Conservation (phyloP, 2,329 filamentous ascomycete species). For the Tolypocladium paradoxum region DNA sequence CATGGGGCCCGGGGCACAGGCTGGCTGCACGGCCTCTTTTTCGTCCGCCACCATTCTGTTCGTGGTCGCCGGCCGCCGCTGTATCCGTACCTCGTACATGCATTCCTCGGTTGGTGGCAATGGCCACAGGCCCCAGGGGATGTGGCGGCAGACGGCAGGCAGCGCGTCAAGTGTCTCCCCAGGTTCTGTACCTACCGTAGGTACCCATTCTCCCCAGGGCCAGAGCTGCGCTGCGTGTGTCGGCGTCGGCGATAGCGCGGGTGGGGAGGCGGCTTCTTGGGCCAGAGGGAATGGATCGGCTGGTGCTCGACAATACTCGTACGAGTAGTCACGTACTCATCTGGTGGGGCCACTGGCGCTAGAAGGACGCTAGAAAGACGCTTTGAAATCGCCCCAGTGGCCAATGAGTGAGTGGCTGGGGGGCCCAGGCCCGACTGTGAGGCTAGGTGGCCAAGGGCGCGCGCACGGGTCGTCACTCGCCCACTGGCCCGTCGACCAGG, state of each 20-base stretch:
- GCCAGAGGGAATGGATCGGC: neutral
- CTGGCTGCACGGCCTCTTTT: no score
- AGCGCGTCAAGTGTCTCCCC: no score
- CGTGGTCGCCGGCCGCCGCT: no score
- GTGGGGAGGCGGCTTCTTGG: neutral
- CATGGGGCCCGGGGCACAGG: neutral
- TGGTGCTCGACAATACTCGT: neutral
- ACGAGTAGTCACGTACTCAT: no score
- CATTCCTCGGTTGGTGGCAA: no score
- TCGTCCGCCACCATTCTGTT: no score
- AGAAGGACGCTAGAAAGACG: conserved; percentile 18
- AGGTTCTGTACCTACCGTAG: no score
- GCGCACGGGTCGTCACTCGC: neutral
- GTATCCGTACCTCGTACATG: no score
- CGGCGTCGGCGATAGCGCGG: neutral
- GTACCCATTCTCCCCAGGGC: no score
- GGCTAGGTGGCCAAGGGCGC: no score
- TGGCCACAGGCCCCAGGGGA: neutral
- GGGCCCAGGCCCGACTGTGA: no score
- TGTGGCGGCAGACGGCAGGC: neutral
- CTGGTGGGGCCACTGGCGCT: conserved; percentile 4
- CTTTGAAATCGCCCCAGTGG: neutral
- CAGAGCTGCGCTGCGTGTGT: no score
- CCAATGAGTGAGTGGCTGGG: neutral
- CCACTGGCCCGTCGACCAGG: neutral